Percentiles rank a stretch among this genome's conserved stretches.
Conservation (phyloP, 2,329 filamentous ascomycete genomes). For the Stenocarpella maydis region DNA sequence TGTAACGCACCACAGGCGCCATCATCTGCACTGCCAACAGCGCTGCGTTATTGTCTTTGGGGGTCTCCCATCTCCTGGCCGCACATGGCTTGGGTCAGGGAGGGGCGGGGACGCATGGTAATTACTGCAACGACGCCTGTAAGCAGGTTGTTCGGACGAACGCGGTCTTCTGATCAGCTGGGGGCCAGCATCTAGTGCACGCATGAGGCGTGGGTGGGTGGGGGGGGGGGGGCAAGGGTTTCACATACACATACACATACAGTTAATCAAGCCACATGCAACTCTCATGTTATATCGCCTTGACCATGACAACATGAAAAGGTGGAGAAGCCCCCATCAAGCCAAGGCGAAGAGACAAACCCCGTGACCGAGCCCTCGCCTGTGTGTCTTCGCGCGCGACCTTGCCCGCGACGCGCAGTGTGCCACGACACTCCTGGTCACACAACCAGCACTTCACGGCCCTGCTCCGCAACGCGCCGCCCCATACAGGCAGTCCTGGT, state of each 20-base stretch:
- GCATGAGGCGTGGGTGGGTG: slow-evolving; percentile 5
- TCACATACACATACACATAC: slow-evolving; percentile 19
- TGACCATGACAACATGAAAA: neutral
- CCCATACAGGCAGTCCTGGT: neutral
- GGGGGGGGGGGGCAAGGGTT: too few relatives aligned
- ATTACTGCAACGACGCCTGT: neutral
- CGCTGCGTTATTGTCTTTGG: slow-evolving; percentile 2
- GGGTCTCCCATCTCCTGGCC: slow-evolving; percentile 5
- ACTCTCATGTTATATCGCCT: neutral
- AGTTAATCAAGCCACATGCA: slow-evolving; percentile 24
- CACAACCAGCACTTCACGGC: neutral
- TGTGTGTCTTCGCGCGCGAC: neutral
- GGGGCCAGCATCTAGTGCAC: neutral
- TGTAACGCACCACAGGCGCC: slow-evolving; percentile 37
- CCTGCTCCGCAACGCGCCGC: neutral
- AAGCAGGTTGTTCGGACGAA: neutral
- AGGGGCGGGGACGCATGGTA: neutral
- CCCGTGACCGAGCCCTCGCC: neutral
- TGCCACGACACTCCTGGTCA: neutral
- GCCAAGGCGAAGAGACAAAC: neutral
- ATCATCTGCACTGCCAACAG: slow-evolving; percentile 31
- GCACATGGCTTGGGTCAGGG: neutral
- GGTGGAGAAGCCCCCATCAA: neutral
- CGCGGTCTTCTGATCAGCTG: neutral
- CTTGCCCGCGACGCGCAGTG: neutral